Conservation (phyloP, 2,329 filamentous ascomycete species). For the Parastagonospora avenae region DNA sequence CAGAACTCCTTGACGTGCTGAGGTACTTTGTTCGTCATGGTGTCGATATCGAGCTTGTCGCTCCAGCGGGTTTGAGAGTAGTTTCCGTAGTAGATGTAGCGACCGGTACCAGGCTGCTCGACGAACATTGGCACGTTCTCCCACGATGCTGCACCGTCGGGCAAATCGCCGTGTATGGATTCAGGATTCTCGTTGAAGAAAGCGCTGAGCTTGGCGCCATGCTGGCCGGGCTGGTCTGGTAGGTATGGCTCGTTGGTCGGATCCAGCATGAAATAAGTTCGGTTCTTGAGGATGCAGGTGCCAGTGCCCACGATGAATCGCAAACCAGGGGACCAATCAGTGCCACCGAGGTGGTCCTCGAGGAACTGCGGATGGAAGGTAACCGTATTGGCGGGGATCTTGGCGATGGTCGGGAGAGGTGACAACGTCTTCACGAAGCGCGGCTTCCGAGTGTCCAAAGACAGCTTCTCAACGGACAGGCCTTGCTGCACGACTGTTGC, state of each 20-base stretch:
- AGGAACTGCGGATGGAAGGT: slow-evolving; percentile 50
- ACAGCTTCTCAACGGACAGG: slow-evolving; percentile 18
- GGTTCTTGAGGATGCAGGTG: slow-evolving; percentile 35
- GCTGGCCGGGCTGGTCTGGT: slow-evolving; percentile 46
- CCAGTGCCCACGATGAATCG: slow-evolving; percentile 38
- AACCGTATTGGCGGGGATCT: slow-evolving; percentile 33
- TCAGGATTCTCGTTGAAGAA: slow-evolving; percentile 50
- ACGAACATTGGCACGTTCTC: slow-evolving; percentile 52
- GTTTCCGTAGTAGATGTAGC: slow-evolving; percentile 53
- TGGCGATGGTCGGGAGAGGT: slow-evolving; percentile 9
- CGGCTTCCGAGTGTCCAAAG: slow-evolving; percentile 41
- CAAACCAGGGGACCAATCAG: slow-evolving; percentile 49
- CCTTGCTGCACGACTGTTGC: slow-evolving; percentile 9
- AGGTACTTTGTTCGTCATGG: slow-evolving; percentile 46
- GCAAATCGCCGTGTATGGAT: slow-evolving; percentile 31
- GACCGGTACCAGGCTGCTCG: slow-evolving; percentile 10
- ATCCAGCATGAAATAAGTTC: slow-evolving; percentile 52
- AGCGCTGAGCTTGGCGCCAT: slow-evolving; percentile 54
- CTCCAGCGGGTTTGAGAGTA: slow-evolving; percentile 53
- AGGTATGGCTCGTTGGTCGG: slow-evolving; percentile 48
- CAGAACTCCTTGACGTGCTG: slow-evolving; percentile 46
- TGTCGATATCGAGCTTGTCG: slow-evolving; percentile 53
- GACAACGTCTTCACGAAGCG: slow-evolving; percentile 42
- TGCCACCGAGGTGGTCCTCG: slow-evolving; percentile 42
- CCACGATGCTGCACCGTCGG: slow-evolving; percentile 34